These are phyloP conservation scores for Trifolium pratense DNA, from an alignment of 306 rosid species.

Conservation along the genomic window DNA sequence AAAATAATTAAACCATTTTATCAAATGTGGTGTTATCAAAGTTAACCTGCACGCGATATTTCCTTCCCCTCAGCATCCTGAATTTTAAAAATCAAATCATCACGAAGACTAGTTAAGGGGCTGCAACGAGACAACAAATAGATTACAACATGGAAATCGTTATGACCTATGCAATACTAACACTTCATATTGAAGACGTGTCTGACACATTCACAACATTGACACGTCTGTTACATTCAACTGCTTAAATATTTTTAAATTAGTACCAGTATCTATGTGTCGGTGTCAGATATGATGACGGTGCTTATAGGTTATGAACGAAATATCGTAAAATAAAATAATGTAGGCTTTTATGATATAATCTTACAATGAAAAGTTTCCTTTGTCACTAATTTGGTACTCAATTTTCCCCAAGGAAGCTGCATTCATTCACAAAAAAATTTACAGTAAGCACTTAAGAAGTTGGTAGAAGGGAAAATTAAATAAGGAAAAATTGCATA, in stretches of 20 bases:
- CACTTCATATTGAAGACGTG: neutral
- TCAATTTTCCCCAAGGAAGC: slow-evolving; percentile 84
- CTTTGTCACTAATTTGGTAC: slow-evolving; percentile 66
- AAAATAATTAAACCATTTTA: neutral
- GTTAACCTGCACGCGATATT: slow-evolving; percentile 69
- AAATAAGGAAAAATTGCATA: slow-evolving; percentile 34
- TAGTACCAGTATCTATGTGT: neutral
- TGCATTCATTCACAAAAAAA: slow-evolving; percentile 53
- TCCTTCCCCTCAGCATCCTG: slow-evolving; percentile 69
- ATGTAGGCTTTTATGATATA: neutral
- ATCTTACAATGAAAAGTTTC: slow-evolving; percentile 80
- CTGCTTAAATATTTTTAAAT: neutral
- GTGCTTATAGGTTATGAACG: too few relatives aligned
- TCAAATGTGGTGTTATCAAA: slow-evolving; percentile 25
- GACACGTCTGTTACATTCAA: neutral
- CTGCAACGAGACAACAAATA: slow-evolving; percentile 52
- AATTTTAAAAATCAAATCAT: slow-evolving; percentile 67
- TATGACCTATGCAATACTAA: neutral
- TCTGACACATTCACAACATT: too few relatives aligned
- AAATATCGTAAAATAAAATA: neutral
- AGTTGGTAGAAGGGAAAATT: neutral
- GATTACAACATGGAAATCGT: slow-evolving; percentile 21
- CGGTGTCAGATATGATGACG: neutral
- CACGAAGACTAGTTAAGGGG: slow-evolving; percentile 77
- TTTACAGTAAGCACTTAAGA: slow-evolving; percentile 28